Base-by-base conservation (phyloP, 140 eudicot genomes). In the Anethum foeniculum region DNA sequence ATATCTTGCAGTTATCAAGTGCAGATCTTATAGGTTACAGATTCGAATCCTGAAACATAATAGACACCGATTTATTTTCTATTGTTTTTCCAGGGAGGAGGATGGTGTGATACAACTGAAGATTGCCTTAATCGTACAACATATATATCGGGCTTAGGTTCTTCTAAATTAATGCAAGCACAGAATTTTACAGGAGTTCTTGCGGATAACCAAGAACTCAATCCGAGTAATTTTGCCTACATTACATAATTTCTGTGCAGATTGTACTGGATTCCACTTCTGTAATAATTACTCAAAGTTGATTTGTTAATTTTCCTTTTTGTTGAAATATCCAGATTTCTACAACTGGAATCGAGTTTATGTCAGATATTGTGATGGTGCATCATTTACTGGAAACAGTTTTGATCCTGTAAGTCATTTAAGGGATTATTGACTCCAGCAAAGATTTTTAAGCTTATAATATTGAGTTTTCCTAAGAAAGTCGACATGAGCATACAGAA, bases 341-440 rank as follows among this genome's bases (percentile, higher is more conserved):
- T 85, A 87, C 68, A 89, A 91, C 28, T 91, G 93, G 96, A 89
- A 89, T 80, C 82, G 93, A 75, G 82, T 91, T 18, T 34, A 78
- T 51, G 81, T 91, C 82, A 82, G 90, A 76, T 89, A 89, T 16
- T 91, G 96, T 81, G 96, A 91, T 23, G 96, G 96, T 36, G 80
- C 91, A 49, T 91, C 93, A 9, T 91, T 85, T 72, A 89, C 93
- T 4, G 91, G 96, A 16, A 91, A 89, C 79, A 88, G 78, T 73
- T 86, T 91, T 21, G 90, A 91, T 86, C 73, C 89, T 0, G 91
- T 84, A 82, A 75, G 80, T 76, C 21, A 4, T 12, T 38, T 41
- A 47, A 47, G 52, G 52, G 18, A 18, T 19, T 15, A 71, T 4
- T 12, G 12, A 3, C 8, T 14, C 6, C 10, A 64, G 34, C 28